Conservation (phyloP, 768 basidiomycete genomes). For the Amanita molliuscula region DNA sequence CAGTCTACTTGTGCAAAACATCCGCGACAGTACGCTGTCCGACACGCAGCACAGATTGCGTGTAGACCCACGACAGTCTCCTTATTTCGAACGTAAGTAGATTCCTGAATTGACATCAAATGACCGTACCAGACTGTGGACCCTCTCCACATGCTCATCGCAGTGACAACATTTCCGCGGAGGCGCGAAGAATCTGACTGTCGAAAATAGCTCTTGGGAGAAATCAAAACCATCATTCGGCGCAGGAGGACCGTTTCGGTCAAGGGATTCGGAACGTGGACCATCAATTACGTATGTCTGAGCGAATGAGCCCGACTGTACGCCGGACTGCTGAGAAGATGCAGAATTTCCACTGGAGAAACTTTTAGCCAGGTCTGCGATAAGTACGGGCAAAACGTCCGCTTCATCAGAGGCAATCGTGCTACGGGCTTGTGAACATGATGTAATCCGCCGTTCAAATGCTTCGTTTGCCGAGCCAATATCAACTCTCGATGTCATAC, state of each 20-base stretch:
- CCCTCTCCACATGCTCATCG: neutral
- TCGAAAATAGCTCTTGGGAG: slow-evolving; percentile 3
- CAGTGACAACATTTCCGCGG: slow-evolving; percentile 4
- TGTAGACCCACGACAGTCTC: slow-evolving; percentile 13
- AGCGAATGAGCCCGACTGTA: neutral
- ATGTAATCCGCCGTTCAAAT: neutral
- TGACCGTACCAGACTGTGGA: neutral
- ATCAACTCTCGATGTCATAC: neutral
- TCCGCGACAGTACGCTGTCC: slow-evolving; percentile 22
- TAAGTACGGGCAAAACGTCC: neutral
- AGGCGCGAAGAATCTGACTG: slow-evolving; percentile 5
- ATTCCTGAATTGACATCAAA: neutral
- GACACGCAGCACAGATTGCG: slow-evolving; percentile 18
- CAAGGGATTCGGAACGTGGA: neutral
- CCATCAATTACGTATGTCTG: neutral
- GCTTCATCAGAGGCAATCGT: neutral
- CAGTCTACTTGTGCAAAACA: slow-evolving; percentile 18
- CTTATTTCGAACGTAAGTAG: neutral
- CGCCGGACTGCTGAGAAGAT: neutral
- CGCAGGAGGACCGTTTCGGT: neutral
- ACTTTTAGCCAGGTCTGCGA: neutral
- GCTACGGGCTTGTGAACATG: neutral
- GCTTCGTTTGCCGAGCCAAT: neutral
- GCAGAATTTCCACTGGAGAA: neutral
- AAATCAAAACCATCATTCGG: neutral